phyloP scores from a whole-genome alignment of 2,329 filamentous ascomycete species.

The Monosporascus sp. region DNA sequence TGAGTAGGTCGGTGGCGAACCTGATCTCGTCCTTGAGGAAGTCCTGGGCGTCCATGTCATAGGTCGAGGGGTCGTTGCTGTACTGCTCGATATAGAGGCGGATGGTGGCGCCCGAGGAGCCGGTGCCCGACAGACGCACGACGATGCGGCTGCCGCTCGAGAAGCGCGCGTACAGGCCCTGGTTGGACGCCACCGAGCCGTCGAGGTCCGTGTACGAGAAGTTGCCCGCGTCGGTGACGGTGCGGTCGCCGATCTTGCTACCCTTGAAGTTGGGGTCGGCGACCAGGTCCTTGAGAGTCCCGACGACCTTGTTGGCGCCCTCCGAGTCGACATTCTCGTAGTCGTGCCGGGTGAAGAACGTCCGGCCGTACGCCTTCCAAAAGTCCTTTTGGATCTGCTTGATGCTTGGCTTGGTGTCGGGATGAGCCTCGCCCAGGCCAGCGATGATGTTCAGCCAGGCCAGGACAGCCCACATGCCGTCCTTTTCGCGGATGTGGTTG shows the following conservation, averaged over 20 bases:
- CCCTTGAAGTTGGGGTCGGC: slow-evolving; percentile 71
- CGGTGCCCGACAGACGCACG: slow-evolving; percentile 89
- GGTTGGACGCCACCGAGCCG: slow-evolving; percentile 90
- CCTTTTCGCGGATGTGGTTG: slow-evolving; percentile 99
- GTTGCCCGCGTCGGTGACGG: slow-evolving; percentile 85
- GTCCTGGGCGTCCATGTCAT: slow-evolving; percentile 80
- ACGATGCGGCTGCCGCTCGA: slow-evolving; percentile 93
- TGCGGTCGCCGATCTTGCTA: slow-evolving; percentile 72
- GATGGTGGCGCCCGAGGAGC: slow-evolving; percentile 92
- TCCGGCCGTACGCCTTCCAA: slow-evolving; percentile 93
- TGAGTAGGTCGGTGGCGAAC: slow-evolving; percentile 77
- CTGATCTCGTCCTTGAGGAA: slow-evolving; percentile 89
- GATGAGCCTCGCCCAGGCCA: slow-evolving; percentile 78
- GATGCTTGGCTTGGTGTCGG: slow-evolving; percentile 81
- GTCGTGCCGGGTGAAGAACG: slow-evolving; percentile 98
- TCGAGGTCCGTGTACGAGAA: slow-evolving; percentile 99
- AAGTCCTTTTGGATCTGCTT: slow-evolving; percentile 95
- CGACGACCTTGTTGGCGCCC: slow-evolving; percentile 85
- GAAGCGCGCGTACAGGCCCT: slow-evolving; percentile 92
- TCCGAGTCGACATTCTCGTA: slow-evolving; percentile 93
- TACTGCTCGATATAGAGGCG: slow-evolving; percentile 97
- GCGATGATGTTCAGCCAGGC: slow-evolving; percentile 99
- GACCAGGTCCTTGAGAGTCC: slow-evolving; percentile 73
- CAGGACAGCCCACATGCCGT: slow-evolving; percentile 94
- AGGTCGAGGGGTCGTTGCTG: slow-evolving; percentile 73